Base-by-base conservation (phyloP, 2,329 filamentous ascomycete species). In the Fusarium kyushuense region DNA sequence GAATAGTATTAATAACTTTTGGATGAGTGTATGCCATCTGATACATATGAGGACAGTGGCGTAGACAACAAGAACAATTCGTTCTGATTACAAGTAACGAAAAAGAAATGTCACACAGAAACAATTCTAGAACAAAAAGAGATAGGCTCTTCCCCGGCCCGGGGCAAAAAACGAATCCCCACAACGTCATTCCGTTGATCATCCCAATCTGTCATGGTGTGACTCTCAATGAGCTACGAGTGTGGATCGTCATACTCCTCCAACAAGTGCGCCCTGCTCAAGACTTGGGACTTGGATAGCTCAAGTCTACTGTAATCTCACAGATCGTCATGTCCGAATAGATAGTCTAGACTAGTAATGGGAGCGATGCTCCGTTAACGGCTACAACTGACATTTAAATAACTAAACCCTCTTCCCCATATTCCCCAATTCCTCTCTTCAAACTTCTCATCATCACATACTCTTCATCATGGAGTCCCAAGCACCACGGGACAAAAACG, bases 381-480 rank as follows among this genome's bases (percentile, higher is more conserved):
- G 63, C 29, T 45, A 14, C 5, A 9, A 2, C 23, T 41, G 14
- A 17, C 48, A 51, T 36, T 59, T 53, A 49, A 70, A 67, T 60
- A 49, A 68, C 58, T 60, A 42, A 55, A 52, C 33, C 32, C 43
- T 29, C 40, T 32, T 54, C 45, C 42, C 51, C 40, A 43, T 16
- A 41, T 33, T 49, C 32, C 29, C 17, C 54, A 42, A 21, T 38
- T 14, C 35, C 0, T 36, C 35, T 36, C 35, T 4, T n/a, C 35
- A 36, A 13, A 38, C 12, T 38, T 1, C 3, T 6, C 6, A 19
- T 38, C 35, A 38, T 38, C 35, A 47, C 19, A 47, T 41, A 16
- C 25, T 51, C 5, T 45, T 32, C 47, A 57, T 13, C 46, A 73
- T 73, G 72, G 72, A 73, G 25, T 63, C 54, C 32, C 55, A 72